A percentile compares a stretch with the other conserved stretches of the same genome.
These are phyloP conservation scores for Lentinula edodes DNA, from an alignment of 768 basidiomycete genomes.

Conservation along the genomic window DNA sequence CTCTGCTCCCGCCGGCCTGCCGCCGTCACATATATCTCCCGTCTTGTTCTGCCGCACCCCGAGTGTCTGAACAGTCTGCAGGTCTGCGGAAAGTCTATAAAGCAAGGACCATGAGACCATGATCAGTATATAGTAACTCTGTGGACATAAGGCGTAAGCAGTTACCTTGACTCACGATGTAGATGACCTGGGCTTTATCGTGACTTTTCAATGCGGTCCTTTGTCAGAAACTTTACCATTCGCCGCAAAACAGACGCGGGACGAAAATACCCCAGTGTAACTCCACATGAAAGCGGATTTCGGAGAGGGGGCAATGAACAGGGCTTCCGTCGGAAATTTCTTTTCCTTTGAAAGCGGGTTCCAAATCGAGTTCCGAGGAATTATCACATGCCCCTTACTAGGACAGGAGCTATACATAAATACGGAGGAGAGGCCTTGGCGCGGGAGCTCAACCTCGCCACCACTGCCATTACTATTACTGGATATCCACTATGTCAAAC, in stretches of 20 bases:
- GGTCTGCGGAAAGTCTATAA: too few relatives aligned
- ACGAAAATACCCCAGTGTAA: background rate
- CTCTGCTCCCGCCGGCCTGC: background rate
- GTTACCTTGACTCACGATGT: background rate
- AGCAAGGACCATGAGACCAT: background rate
- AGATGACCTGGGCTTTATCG: background rate
- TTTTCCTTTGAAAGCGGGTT: background rate
- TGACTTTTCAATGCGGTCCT: background rate
- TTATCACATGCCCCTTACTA: slow-evolving; percentile 40
- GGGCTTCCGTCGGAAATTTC: slow-evolving; percentile 6
- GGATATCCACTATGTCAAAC: slow-evolving; percentile 42
- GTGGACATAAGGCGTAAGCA: slow-evolving; percentile 10
- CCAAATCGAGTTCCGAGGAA: slow-evolving; percentile 11
- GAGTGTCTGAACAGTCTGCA: background rate
- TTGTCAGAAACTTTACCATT: background rate
- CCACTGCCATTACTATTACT: slow-evolving; percentile 11
- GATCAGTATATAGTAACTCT: background rate
- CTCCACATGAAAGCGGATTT: slow-evolving; percentile 2
- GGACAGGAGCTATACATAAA: slow-evolving; percentile 18
- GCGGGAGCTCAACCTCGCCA: slow-evolving; percentile 12
- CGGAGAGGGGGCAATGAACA: background rate
- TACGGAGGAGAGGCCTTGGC: slow-evolving; percentile 11
- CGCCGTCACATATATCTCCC: background rate
- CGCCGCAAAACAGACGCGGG: background rate
- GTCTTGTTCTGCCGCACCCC: background rate